Evolutionary conservation across 164 flowering plant genomes (phyloP).

Genomic region (Sextonia rubra): DNA sequence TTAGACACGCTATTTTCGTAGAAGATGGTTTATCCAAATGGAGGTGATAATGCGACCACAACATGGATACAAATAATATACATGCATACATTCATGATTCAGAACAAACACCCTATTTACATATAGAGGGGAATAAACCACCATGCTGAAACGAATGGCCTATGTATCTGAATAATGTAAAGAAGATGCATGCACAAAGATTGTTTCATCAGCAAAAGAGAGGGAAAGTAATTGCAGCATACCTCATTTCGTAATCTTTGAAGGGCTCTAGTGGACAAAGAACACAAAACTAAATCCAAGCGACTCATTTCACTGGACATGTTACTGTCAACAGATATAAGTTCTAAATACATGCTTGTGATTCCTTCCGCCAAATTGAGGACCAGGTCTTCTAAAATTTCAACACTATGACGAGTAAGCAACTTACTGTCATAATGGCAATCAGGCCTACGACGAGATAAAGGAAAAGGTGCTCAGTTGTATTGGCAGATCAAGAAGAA

Average conservation of each 20-base stretch:
- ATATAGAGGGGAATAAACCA: background rate
- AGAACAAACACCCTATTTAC: background rate
- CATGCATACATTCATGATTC: background rate
- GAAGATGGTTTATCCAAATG: background rate
- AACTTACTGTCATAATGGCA: slow-evolving; percentile 51
- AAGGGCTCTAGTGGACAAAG: slow-evolving; percentile 77
- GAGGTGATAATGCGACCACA: background rate
- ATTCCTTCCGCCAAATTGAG: slow-evolving; percentile 84
- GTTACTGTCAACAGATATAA: slow-evolving; percentile 87
- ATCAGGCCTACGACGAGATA: slow-evolving; percentile 36
- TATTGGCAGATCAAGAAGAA: too few species aligned
- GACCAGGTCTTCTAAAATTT: slow-evolving; percentile 87
- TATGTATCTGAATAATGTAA: too few species aligned
- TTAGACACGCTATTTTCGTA: background rate
- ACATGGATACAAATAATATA: background rate
- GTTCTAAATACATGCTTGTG: slow-evolving; percentile 71
- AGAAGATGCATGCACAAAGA: too few species aligned
- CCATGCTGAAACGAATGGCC: background rate
- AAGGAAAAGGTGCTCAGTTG: background rate
- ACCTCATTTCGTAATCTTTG: slow-evolving; percentile 96
- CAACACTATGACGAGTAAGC: slow-evolving; percentile 47
- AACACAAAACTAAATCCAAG: slow-evolving; percentile 53
- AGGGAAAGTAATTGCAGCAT: background rate
- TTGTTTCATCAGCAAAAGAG: background rate
- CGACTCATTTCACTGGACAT: slow-evolving; percentile 56